Conservation (phyloP, 2,329 filamentous ascomycete species). For the Diaporthe helianthi region DNA sequence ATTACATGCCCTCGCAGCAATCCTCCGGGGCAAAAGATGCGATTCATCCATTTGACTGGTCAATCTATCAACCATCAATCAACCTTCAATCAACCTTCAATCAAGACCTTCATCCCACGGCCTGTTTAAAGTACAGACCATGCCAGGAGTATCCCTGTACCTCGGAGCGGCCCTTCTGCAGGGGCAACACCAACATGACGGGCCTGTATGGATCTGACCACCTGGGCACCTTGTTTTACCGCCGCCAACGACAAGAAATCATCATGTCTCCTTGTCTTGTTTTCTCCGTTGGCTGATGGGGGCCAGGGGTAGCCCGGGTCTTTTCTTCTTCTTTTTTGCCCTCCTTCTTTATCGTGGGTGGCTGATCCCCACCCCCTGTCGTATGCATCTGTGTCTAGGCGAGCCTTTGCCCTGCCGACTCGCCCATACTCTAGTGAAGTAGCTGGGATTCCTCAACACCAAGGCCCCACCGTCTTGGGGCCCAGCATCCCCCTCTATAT, state of each 20-base stretch:
- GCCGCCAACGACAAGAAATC: conserved; percentile 15
- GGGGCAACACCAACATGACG: conserved; percentile 25
- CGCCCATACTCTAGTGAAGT: neutral
- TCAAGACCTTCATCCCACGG: neutral
- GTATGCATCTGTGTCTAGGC: conserved; percentile 6
- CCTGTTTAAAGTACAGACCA: neutral
- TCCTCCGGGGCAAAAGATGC: neutral
- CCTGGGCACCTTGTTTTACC: neutral
- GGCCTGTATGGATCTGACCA: conserved; percentile 9
- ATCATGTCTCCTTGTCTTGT: neutral
- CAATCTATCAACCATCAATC: neutral
- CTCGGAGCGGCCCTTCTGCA: conserved; percentile 15
- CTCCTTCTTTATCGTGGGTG: neutral
- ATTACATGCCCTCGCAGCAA: conserved; percentile 5
- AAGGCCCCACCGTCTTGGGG: conserved; percentile 18
- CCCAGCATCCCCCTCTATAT: conserved; percentile 13
- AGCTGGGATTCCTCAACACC: conserved; percentile 10
- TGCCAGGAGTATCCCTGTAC: neutral
- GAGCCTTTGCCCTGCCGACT: conserved; percentile 6
- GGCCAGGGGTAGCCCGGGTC: neutral
- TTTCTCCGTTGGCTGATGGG: conserved; percentile 6
- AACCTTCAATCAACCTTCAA: no score
- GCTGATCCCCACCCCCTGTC: neutral
- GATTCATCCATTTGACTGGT: conserved; percentile 16
- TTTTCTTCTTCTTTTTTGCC: neutral